A percentile compares a stretch with the other conserved stretches of the same genome.
These are phyloP conservation scores for Ogataea ganodermae DNA, from an alignment of 805 yeast species.

Conservation along the genomic window DNA sequence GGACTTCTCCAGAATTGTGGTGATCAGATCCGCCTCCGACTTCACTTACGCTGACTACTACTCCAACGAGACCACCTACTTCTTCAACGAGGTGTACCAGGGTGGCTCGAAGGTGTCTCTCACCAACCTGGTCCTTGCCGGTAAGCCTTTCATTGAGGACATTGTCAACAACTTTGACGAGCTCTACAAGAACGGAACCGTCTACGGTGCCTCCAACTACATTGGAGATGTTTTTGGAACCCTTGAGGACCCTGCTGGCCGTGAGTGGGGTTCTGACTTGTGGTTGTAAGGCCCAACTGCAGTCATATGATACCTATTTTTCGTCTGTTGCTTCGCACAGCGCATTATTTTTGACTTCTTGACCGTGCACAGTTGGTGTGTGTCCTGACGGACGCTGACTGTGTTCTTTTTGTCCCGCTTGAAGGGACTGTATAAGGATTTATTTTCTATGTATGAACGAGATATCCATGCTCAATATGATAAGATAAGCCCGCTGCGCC, in stretches of 20 bases:
- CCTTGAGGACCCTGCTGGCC: constrained; percentile 41
- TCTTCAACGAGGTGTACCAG: constrained; percentile 49
- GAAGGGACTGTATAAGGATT: neutral
- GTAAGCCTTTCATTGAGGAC: constrained; percentile 55
- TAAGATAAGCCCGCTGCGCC: neutral
- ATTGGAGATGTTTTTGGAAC: constrained; percentile 63
- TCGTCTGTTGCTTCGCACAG: neutral
- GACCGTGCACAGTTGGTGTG: too few relatives aligned
- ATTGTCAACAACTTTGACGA: constrained; percentile 50
- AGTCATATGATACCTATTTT: neutral
- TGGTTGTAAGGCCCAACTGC: constrained; percentile 12
- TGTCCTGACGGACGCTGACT: neutral
- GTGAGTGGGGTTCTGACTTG: constrained; percentile 27
- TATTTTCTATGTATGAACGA: neutral
- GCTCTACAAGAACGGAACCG: constrained; percentile 33
- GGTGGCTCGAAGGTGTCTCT: constrained; percentile 55
- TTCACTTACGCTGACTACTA: constrained; percentile 46
- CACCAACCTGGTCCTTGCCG: constrained; percentile 54
- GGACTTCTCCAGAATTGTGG: constrained; percentile 57
- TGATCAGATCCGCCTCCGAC: constrained; percentile 64
- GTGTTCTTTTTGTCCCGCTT: neutral
- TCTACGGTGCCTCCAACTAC: constrained; percentile 48
- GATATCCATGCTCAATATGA: neutral
- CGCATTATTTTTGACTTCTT: constrained; percentile 11
- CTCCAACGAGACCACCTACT: constrained; percentile 45